Base-by-base conservation (phyloP, 108 stramenopile species). In the Licmophora abbreviata region DNA sequence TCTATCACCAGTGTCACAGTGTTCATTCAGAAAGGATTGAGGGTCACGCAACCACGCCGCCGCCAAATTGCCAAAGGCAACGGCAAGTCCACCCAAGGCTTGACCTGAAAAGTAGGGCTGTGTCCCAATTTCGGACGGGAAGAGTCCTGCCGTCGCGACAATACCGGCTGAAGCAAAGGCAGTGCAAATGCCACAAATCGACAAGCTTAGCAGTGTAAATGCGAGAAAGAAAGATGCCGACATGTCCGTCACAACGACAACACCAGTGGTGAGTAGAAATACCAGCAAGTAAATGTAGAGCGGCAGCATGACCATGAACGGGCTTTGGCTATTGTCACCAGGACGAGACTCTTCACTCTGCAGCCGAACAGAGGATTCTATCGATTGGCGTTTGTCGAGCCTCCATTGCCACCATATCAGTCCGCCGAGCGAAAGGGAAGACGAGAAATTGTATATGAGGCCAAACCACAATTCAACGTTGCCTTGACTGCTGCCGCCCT, bases 31-130 rank as follows among this genome's bases (percentile, higher is more conserved):
- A 51, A 50, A 77, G 0, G 25, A 40, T 4, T 29, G 11, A 3
- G 75, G 54, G 43, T 76, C 65, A 42, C 31, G 31, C n/a, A 32
- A 31, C n/a, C 36, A 40, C 4, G 55, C 58, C 10, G 53, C 58
- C 23, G 29, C 40, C 36, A 70, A 71, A 52, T 61, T 71, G 29
- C 53, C 61, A 18, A 55, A 31, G 22, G 65, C 51, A 24, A 74
- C 58, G 31, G 48, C 59, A 6, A 64, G 55, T 1, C 67, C 73
- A 33, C 68, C 73, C 26, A 74, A 15, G 3, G 73, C 58, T 54
- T 79, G 77, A 21, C 77, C 77, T 12, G 68, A 57, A 25, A 79
- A 60, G 48, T 65, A 73, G 28, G 77, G 67, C 9, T 38, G 47
- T 0, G 73, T 59, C 2, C 64, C 73, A 10, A 73, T 26, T 29